Percentiles rank a stretch among this genome's conserved stretches.
Conservation (phyloP, 2,329 filamentous ascomycete species). For the Amylocarpus encephaloides region DNA sequence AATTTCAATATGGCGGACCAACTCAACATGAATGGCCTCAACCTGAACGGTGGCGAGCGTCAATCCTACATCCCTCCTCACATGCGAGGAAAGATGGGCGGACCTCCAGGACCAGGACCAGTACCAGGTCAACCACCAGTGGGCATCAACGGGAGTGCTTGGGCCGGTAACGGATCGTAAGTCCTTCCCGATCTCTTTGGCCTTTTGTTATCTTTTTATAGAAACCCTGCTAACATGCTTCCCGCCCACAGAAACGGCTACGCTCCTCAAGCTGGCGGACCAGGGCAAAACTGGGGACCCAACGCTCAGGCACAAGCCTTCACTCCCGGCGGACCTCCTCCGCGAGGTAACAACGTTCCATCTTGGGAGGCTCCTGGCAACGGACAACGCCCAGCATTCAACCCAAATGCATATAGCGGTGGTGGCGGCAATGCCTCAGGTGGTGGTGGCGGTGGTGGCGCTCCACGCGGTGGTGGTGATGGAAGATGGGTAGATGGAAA, state of each 20-base stretch:
- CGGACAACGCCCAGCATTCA: conserved; percentile 28
- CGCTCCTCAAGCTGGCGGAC: conserved; percentile 30
- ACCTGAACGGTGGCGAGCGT: conserved; percentile 39
- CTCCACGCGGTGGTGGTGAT: conserved; percentile 79
- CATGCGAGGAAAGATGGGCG: conserved; percentile 56
- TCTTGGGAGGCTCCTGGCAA: conserved; percentile 30
- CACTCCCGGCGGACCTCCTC: conserved; percentile 27
- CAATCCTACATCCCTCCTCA: conserved; percentile 84
- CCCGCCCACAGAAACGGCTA: conserved; percentile 40
- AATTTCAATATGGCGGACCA: conserved; percentile 67
- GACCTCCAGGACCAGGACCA: conserved; percentile 13
- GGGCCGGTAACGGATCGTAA: conserved; percentile 47
- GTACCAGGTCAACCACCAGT: conserved; percentile 23
- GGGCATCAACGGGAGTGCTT: conserved; percentile 56
- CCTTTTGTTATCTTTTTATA: background rate
- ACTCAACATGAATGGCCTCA: conserved; percentile 74
- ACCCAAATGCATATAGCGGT: conserved; percentile 53
- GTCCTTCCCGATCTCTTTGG: conserved; percentile 25
- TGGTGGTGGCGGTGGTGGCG: conserved; percentile 34
- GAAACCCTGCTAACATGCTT: conserved; percentile 23
- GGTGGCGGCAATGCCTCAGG: conserved; percentile 29
- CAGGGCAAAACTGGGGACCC: conserved; percentile 28
- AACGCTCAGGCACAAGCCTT: conserved; percentile 32
- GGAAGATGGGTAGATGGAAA: conserved; percentile 96
- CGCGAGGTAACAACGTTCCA: conserved; percentile 31